Evolutionary conservation across 2,329 filamentous ascomycete genomes (phyloP), one percentile per base, ranked within the genome.

Genomic region (Trichoderma guizhouense): DNA sequence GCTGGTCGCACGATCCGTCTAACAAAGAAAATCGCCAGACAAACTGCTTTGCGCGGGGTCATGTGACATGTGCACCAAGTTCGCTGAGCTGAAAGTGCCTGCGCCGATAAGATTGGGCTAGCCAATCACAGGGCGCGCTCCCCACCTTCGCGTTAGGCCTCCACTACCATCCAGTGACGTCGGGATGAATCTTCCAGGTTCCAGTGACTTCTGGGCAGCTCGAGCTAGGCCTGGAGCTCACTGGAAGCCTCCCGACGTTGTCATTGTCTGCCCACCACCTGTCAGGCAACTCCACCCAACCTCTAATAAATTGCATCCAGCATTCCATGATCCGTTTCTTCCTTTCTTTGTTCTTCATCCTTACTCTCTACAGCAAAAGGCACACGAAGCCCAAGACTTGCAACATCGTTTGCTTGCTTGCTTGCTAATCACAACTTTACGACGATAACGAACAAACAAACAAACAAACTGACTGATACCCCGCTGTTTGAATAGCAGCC

Each of bases 151-250:
- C 32, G 18, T 28, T 28, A 7, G n/a, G 14, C 53, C 73, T 60
- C 43, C 66, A 60, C 15, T 3, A 43, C 15, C 74, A 5, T 63
- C 73, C 61, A 74, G 80, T 81, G 80, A 81, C 80, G 79, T 82
- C 79, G 79, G 75, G 76, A 77, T 77, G 65, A 72, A 36, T 76
- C 79, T 75, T 60, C 75, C 74, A 75, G 76, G 73, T 81, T 79
- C 79, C 75, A 76, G 78, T 74, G 76, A 77, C 64, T 80, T 79
- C 79, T 74, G 75, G 64, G 77, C 73, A 74, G 72, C 74, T 72
- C 75, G 73, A 72, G 74, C 51, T 26, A 24, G 21, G 76, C 74
- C 77, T 75, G 73, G 65, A 34, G 36, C 58, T 72, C 74, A 72
- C 76, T 72, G 69, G 75, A 73, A 75, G 71, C 73, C 74, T 78